phyloP scores from a whole-genome alignment of 768 basidiomycete species.

The Terana coerulea region DNA sequence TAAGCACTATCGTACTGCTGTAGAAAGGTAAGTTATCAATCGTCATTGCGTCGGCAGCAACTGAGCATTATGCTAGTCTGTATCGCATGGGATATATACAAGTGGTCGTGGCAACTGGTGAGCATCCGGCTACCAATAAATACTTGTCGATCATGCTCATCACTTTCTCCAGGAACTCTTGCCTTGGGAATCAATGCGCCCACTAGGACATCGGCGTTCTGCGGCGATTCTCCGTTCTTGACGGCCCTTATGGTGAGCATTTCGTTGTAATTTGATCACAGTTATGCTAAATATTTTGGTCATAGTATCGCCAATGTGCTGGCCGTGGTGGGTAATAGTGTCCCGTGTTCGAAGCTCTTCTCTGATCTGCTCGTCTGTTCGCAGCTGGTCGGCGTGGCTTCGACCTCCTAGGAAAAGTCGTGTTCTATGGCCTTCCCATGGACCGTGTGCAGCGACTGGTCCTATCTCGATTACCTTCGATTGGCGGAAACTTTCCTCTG shows the following conservation, averaged over 20 bases:
- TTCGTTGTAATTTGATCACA: neutral
- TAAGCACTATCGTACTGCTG: conserved; percentile 50
- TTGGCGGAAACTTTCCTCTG: conserved; percentile 62
- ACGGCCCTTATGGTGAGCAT: conserved; percentile 56
- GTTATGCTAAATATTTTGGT: no score
- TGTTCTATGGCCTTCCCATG: conserved; percentile 67
- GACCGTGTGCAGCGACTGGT: conserved; percentile 61
- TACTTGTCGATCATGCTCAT: neutral
- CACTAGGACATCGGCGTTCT: conserved; percentile 61
- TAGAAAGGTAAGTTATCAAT: conserved; percentile 44
- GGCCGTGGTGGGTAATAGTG: conserved; percentile 40
- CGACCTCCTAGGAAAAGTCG: conserved; percentile 65
- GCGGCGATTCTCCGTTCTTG: conserved; percentile 55
- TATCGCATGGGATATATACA: conserved; percentile 62
- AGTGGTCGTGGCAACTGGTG: conserved; percentile 65
- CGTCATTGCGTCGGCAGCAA: neutral
- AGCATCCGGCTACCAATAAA: conserved; percentile 3
- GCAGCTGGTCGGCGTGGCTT: conserved; percentile 68
- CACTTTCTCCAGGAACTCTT: conserved; percentile 46
- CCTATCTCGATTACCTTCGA: conserved; percentile 57
- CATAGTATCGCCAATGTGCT: conserved; percentile 67
- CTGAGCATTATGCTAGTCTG: conserved; percentile 32
- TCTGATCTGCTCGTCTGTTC: no score
- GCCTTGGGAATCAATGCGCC: conserved; percentile 78
- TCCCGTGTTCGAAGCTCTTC: neutral